Conservation (phyloP, 148 eudicot genomes). For the Rhododendron williamsianum region DNA sequence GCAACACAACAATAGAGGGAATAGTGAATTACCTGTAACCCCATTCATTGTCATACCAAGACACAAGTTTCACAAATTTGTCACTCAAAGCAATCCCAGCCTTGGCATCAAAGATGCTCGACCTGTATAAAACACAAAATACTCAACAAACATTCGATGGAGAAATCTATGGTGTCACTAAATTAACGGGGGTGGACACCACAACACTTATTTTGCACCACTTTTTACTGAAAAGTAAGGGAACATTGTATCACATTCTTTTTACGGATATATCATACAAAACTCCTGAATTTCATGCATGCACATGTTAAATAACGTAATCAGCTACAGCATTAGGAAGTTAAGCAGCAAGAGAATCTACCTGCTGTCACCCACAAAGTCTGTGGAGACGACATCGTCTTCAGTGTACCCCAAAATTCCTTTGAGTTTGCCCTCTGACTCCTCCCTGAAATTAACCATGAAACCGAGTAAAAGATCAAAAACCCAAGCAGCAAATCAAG, state of each 20-base stretch:
- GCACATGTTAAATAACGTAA: neutral
- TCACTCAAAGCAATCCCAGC: slow-evolving; percentile 87
- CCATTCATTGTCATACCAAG: slow-evolving; percentile 96
- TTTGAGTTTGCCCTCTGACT: slow-evolving; percentile 54
- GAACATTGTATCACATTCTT: neutral
- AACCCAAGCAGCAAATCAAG: neutral
- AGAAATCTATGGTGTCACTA: neutral
- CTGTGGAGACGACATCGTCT: slow-evolving; percentile 69
- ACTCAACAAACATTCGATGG: neutral
- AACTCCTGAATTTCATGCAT: neutral
- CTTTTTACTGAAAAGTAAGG: neutral
- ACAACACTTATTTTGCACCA: neutral
- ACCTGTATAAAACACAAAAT: slow-evolving; percentile 28
- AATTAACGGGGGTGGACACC: neutral
- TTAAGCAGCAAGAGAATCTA: neutral
- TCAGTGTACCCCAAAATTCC: slow-evolving; percentile 69
- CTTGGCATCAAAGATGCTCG: slow-evolving; percentile 92
- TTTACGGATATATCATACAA: neutral
- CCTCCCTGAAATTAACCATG: slow-evolving; percentile 40
- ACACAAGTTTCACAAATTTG: slow-evolving; percentile 61
- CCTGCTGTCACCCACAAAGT: slow-evolving; percentile 62
- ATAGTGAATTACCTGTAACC: slow-evolving; percentile 60
- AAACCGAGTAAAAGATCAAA: neutral
- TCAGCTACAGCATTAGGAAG: neutral
- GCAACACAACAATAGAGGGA: neutral